Evolutionary conservation across 2,329 filamentous ascomycete genomes (phyloP), one percentile per base, ranked within the genome.

Genomic region (Onygenales sp.): DNA sequence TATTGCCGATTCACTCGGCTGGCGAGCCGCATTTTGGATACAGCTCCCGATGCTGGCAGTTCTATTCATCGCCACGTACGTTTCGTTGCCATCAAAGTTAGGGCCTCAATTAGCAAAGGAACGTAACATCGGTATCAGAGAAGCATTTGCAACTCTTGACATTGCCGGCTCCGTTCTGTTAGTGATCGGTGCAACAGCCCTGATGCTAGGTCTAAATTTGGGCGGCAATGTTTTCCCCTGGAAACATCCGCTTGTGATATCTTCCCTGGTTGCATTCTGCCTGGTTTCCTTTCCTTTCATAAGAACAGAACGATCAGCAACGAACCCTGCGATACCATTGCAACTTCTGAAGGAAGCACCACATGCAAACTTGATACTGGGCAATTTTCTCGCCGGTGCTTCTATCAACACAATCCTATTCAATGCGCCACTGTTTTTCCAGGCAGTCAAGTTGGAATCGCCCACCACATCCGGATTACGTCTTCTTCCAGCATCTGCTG

Each of bases 361-460:
- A 3, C 70, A 74, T 3, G 73, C 74, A 6, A 74, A 70, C 55
- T 65, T 79, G 1, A 72, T 78, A 46, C 76, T 77, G 57, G 72
- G 73, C 55, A 79, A 77, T 57, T 78, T 78, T 61, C 76, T 79
- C 56, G 71, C 72, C 0, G 63, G 70, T 4, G 65, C 78, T 11
- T 72, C 75, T 1, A 65, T 76, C 56, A 76, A 78, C 56, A 76
- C 74, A 3, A 81, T 86, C 57, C 71, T 87, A 11, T 87, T 88
- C 69, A 84, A 85, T 61, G 82, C 82, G 5, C 86, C 87, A 0
- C 73, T 90, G 9, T 90, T 84, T 71, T 90, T 88, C 70, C 85
- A 88, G 65, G 84, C 83, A 40, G 85, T 88, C 27, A 81, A 87
- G 47, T 76, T 86, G 49, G 82, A 84, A 54, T 79, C 76, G 6